Conservation (phyloP, 2,329 filamentous ascomycete species). For the Phialemoniopsis sp. region DNA sequence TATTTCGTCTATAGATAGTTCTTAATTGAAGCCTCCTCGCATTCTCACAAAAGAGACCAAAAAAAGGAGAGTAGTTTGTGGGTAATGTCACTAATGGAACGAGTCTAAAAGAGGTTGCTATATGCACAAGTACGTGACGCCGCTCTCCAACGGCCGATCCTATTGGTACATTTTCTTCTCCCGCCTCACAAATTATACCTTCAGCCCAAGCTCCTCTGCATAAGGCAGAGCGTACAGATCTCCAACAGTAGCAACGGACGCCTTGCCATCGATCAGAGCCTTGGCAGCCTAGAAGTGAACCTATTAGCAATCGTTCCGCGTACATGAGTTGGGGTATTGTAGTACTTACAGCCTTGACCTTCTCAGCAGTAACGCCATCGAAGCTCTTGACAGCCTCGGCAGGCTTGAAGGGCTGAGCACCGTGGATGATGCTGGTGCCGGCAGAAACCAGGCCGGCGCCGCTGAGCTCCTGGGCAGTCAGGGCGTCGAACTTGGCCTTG, state of each 20-base stretch:
- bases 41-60: too few species aligned
- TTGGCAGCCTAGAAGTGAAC: constrained; percentile 67
- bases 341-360: constrained; percentile 74
- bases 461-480: constrained; percentile 77
- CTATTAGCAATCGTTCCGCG: too few species aligned
- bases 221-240: constrained; percentile 89
- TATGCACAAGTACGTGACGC: constrained; percentile 37
- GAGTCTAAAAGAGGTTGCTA: constrained; percentile 32
- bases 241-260: constrained; percentile 83
- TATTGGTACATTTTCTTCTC: constrained; percentile 35
- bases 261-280: constrained; percentile 81
- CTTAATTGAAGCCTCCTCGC: too few species aligned
- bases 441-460: constrained; percentile 76
- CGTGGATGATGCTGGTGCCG: constrained; percentile 78
- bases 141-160: constrained; percentile 31
- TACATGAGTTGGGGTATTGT: background rate
- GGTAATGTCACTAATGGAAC: background rate
- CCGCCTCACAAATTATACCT: constrained; percentile 63
- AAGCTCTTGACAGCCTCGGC: constrained; percentile 74
- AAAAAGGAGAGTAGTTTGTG: background rate
- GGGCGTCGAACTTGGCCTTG: constrained; percentile 86
- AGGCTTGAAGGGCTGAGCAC: constrained; percentile 79
- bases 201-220: constrained; percentile 89
- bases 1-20: too few species aligned
- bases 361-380: constrained; percentile 75